These are phyloP conservation scores for Ophiognomonia clavigignenti-juglandacearum DNA, from an alignment of 2,329 filamentous ascomycete genomes.

Conservation along the genomic window DNA sequence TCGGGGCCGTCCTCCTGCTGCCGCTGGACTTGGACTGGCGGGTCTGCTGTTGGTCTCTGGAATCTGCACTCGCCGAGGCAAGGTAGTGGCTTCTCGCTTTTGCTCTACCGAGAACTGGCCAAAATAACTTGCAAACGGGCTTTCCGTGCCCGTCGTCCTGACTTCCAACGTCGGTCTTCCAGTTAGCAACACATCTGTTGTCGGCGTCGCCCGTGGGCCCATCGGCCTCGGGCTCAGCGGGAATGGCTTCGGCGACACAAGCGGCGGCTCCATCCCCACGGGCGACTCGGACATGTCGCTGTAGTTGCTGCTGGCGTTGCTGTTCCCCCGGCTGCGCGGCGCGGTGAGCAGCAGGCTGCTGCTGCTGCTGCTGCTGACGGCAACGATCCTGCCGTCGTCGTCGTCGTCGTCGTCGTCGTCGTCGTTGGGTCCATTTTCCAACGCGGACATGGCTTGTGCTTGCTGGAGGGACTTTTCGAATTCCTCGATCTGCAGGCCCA, in stretches of 20 bases:
- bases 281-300: constrained; percentile 13
- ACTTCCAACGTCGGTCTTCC: constrained; percentile 1
- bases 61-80: too few species aligned
- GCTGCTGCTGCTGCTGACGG: constrained; percentile 3
- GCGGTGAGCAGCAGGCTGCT: neutral
- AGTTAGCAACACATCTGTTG: neutral
- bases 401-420: constrained; percentile 6
- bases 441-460: constrained; percentile 21
- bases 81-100: too few species aligned
- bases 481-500: constrained; percentile 43
- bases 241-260: constrained; percentile 15
- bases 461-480: constrained; percentile 28
- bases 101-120: neutral
- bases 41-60: neutral
- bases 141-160: neutral
- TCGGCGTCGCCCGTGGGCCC: neutral
- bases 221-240: constrained; percentile 11
- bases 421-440: constrained; percentile 1
- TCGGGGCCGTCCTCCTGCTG: neutral
- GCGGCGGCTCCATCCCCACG: constrained; percentile 11
- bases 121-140: neutral
- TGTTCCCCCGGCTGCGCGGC: constrained; percentile 12
- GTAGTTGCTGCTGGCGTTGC: constrained; percentile 16
- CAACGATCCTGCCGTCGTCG: constrained; percentile 15
- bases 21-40: too few species aligned